Base-by-base conservation (phyloP, 2,329 filamentous ascomycete genomes). In the Aspergillus sp. region DNA sequence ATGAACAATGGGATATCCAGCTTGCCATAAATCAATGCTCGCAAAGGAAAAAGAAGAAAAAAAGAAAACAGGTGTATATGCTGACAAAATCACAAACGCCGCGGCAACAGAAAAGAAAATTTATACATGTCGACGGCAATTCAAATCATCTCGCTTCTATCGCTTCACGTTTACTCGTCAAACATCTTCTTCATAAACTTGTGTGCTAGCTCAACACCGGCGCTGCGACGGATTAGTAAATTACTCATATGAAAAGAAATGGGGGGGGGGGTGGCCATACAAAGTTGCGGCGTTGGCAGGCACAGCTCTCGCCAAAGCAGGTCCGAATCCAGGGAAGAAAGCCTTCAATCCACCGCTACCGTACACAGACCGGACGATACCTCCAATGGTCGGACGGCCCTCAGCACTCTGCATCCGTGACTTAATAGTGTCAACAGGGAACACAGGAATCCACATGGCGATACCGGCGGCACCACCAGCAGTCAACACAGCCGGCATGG, bases 391-490 rank as follows among this genome's bases (percentile, higher is more conserved):
- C 44, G 90, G 84, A 58, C 85, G 85, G 43, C 89, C 90, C 63
- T 93, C 87, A 38, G 89, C 89, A 39, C 88, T 95, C 78, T 98
- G 93, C 66, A 98, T 74, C 33, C 90, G 79, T 54, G 85, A 90
- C 81, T 98, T 98, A 73, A 98, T 84, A 0, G 93, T 98, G 65
- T 98, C 93, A 55, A 98, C 80, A 19, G 93, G 93, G 80, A 98
- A 98, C 38, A 98, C 90, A 46, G 93, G 90, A 58, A 96, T 93
- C 93, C 93, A 98, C 93, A 98, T 98, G 53, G 93, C 93, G 22
- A 98, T 82, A 63, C 93, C 93, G 0, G 93, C 93, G 3, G 85
- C 87, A 53, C 88, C 93, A 60, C 93, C 93, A 2, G 93, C 93
- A 23, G 82, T 80, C 60, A 90, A 88, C 49, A 98, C 80, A 9